These are phyloP conservation scores for Apiospora malaysiana DNA, from an alignment of 2,329 filamentous ascomycete species.

Conservation along the genomic window DNA sequence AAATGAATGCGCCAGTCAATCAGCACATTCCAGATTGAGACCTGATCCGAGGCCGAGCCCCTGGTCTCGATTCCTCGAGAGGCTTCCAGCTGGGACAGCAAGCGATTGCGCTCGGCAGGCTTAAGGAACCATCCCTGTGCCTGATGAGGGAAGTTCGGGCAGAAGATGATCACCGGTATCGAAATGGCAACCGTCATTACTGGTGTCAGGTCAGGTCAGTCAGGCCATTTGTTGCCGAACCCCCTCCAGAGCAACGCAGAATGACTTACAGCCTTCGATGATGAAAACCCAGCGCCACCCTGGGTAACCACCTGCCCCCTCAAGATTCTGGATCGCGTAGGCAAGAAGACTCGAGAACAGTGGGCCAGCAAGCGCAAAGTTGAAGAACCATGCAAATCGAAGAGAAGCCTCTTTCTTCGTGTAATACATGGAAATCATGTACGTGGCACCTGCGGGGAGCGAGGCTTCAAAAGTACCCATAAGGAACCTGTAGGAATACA, in stretches of 20 bases:
- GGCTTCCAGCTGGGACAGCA: conserved; percentile 31
- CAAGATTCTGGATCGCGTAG: conserved; percentile 46
- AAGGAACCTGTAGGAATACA: conserved; percentile 51
- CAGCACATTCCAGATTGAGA: conserved; percentile 35
- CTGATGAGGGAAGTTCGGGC: conserved; percentile 36
- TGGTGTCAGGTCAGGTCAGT: background rate
- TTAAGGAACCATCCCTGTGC: conserved; percentile 38
- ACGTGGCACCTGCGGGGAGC: conserved; percentile 39
- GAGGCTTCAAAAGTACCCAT: conserved; percentile 76
- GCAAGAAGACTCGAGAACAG: conserved; percentile 49
- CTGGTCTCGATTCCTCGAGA: conserved; percentile 34
- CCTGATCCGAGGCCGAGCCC: conserved; percentile 32
- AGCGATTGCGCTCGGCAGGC: conserved; percentile 31
- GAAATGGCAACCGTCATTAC: conserved; percentile 33
- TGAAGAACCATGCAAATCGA: conserved; percentile 41
- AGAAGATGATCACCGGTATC: conserved; percentile 30
- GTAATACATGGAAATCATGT: conserved; percentile 39
- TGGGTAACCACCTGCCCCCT: conserved; percentile 45
- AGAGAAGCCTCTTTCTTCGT: conserved; percentile 34
- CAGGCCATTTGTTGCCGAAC: background rate
- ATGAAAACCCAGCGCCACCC: conserved; percentile 56
- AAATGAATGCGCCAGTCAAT: conserved; percentile 39
- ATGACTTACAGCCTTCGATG: conserved; percentile 32
- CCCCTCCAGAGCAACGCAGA: background rate
- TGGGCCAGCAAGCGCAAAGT: conserved; percentile 45